Percentiles rank a stretch among this genome's conserved stretches.
These are phyloP conservation scores for Globisporangium rhizosaccharum DNA, from an alignment of 352 stramenopile genomes.

Conservation along the genomic window DNA sequence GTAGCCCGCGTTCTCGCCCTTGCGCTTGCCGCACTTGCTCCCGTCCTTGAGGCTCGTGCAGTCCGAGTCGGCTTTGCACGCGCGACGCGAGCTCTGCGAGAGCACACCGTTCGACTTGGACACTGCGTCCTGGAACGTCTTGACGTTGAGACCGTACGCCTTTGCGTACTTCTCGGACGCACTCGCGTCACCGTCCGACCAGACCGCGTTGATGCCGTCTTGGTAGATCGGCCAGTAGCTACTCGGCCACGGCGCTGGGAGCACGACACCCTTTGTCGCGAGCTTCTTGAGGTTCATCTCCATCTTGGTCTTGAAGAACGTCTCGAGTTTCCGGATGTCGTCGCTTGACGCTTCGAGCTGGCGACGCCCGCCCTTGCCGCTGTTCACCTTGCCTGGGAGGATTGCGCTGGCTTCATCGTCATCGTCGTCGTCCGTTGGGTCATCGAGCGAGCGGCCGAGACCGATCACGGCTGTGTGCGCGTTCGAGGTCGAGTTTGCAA, in stretches of 20 bases:
- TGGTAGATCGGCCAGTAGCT: constrained; percentile 60
- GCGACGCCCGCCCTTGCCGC: not conserved
- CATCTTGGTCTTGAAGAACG: constrained; percentile 17
- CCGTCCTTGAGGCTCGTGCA: constrained; percentile 12
- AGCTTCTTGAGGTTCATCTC: constrained; percentile 15
- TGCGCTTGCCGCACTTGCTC: constrained; percentile 15
- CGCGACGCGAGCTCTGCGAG: constrained; percentile 4
- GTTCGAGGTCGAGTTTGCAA: constrained; percentile 1
- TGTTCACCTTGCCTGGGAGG: constrained; percentile 2
- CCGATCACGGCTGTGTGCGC: not conserved
- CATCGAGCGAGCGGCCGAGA: constrained; percentile 7
- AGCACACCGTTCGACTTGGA: constrained; percentile 17
- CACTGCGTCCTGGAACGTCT: constrained; percentile 20
- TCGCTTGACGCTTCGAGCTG: constrained; percentile 6
- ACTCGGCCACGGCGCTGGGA: constrained; percentile 24
- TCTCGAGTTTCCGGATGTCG: constrained; percentile 8
- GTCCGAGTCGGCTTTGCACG: constrained; percentile 9
- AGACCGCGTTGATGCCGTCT: constrained; percentile 33
- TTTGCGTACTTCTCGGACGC: constrained; percentile 21
- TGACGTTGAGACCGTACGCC: constrained; percentile 21
- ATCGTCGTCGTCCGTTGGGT: constrained; percentile 4
- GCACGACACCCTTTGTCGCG: constrained; percentile 3
- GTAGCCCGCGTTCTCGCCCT: not conserved
- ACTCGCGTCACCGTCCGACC: constrained; percentile 2
- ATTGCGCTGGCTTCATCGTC: not conserved